Percentiles rank a stretch among this genome's conserved stretches.
Conservation (phyloP, 225 moss, liverwort and hornwort genomes). For the Polytrichum formosum region DNA sequence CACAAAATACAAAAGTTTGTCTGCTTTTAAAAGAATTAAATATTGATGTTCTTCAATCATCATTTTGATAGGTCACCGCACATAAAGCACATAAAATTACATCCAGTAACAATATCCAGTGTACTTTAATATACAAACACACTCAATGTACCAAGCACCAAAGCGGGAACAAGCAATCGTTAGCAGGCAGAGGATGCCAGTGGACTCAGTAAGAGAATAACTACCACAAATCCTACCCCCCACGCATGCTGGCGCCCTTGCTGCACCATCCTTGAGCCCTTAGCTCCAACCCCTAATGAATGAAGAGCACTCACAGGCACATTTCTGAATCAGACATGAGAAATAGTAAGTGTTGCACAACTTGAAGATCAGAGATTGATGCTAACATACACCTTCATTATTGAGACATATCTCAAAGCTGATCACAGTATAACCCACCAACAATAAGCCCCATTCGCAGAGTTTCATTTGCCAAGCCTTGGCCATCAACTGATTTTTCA, state of each 20-base stretch:
- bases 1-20: neutral
- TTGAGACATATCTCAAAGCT: too few relatives aligned
- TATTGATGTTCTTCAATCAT: neutral
- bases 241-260: slow-evolving; percentile 19
- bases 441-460: too few relatives aligned
- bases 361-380: too few relatives aligned
- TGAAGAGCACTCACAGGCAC: slow-evolving; percentile 1
- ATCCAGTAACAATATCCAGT: slow-evolving; percentile 1
- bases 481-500: too few relatives aligned
- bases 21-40: too few relatives aligned
- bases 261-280: slow-evolving; percentile 24
- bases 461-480: too few relatives aligned
- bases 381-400: too few relatives aligned
- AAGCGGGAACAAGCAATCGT: neutral
- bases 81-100: neutral
- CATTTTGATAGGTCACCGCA: neutral
- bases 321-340: slow-evolving; percentile 9
- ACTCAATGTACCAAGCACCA: neutral
- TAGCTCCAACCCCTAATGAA: slow-evolving; percentile 7
- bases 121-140: neutral
- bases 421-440: too few relatives aligned
- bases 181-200: slow-evolving; percentile 46
- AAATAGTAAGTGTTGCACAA: neutral
- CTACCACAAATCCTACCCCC: slow-evolving; percentile 10
- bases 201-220: slow-evolving; percentile 24